Evolutionary conservation across 2,329 filamentous ascomycete species (phyloP).

Genomic region (Proliferodiscus dingleyae): DNA sequence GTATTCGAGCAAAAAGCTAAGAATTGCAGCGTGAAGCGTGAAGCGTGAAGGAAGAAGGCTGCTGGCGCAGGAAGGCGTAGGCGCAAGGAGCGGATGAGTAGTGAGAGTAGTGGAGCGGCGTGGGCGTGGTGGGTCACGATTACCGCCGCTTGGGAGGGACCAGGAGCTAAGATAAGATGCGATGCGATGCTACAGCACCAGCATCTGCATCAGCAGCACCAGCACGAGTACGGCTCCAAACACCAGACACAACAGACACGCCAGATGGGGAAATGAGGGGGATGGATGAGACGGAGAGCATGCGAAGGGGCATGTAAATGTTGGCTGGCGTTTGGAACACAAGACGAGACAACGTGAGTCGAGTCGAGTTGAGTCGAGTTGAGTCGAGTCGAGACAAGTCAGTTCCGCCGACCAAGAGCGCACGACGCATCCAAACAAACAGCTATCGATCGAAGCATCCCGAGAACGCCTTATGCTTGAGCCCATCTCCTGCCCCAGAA

Average conservation of each 20-base stretch:
- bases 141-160: constrained; percentile 5
- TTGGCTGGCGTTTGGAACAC: constrained; percentile 1
- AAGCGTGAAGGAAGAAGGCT: constrained; percentile 1
- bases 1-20: too few relatives aligned
- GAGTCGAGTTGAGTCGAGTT: too few relatives aligned
- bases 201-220: too few relatives aligned
- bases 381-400: too few relatives aligned
- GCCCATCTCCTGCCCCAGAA: background rate
- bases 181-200: background rate
- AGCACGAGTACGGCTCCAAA: too few relatives aligned
- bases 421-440: too few relatives aligned
- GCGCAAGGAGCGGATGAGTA: background rate
- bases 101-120: background rate
- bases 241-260: too few relatives aligned
- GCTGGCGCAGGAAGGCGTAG: constrained; percentile 2
- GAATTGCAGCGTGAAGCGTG: too few relatives aligned
- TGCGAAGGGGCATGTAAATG: background rate
- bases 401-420: background rate
- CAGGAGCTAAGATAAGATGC: constrained; percentile 16
- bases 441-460: too few relatives aligned
- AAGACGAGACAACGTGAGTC: too few relatives aligned
- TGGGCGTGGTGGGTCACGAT: constrained; percentile 8
- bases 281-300: background rate
- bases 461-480: constrained; percentile 2
- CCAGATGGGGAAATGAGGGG: too few relatives aligned